Conservation (phyloP, 768 basidiomycete genomes). For the Leucocoprinus leucothites region DNA sequence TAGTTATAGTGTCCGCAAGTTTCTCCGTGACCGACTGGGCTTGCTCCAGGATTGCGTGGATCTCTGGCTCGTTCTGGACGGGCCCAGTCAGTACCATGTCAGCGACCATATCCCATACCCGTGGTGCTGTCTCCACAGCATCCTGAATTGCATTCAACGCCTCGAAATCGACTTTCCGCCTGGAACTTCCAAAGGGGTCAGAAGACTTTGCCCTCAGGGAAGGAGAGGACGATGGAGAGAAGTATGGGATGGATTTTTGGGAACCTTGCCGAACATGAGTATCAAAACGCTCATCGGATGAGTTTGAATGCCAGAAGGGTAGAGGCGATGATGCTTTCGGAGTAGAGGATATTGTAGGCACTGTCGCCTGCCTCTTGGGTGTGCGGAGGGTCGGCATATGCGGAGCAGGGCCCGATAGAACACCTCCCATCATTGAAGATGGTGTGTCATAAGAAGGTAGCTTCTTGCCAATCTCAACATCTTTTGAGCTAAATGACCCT, state of each 20-base stretch:
- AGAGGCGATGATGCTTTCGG: neutral
- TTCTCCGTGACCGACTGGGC: slow-evolving; percentile 66
- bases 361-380: slow-evolving; percentile 46
- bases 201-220: slow-evolving; percentile 33
- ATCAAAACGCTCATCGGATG: slow-evolving; percentile 4
- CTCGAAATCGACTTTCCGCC: slow-evolving; percentile 72
- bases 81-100: slow-evolving; percentile 52
- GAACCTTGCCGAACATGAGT: slow-evolving; percentile 39
- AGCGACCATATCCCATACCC: slow-evolving; percentile 80
- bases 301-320: slow-evolving; percentile 2
- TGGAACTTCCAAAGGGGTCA: slow-evolving; percentile 43
- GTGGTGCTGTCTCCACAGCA: slow-evolving; percentile 77
- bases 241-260: slow-evolving; percentile 34
- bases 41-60: slow-evolving; percentile 51
- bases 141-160: slow-evolving; percentile 74
- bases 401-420: slow-evolving; percentile 29
- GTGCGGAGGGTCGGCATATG: slow-evolving; percentile 42
- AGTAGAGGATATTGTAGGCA: slow-evolving; percentile 28
- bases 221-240: slow-evolving; percentile 34
- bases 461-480: slow-evolving; percentile 84
- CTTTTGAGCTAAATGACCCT: slow-evolving; percentile 93
- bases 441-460: slow-evolving; percentile 62
- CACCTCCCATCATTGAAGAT: slow-evolving; percentile 32
- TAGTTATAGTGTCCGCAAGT: slow-evolving; percentile 55
- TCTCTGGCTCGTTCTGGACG: slow-evolving; percentile 44